These are phyloP conservation scores for Trametes hirsuta DNA, from an alignment of 1,284 basidiomycete genomes.

Conservation along the genomic window DNA sequence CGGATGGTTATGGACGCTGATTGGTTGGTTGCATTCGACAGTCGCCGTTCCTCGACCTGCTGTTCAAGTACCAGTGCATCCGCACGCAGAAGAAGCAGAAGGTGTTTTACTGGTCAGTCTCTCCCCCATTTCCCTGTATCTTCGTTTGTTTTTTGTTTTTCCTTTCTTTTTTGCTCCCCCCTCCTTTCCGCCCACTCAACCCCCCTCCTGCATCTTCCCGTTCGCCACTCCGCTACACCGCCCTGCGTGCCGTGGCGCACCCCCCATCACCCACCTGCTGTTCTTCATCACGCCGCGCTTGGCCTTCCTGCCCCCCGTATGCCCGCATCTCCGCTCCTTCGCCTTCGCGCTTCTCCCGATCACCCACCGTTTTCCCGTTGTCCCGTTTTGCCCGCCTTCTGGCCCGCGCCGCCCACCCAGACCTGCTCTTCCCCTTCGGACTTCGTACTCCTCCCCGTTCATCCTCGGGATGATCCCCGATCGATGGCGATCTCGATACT, in stretches of 20 bases:
- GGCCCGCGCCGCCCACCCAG: no score
- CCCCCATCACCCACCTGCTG: neutral
- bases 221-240: neutral
- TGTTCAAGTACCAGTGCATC: constrained; percentile 95
- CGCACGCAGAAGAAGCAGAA: constrained; percentile 97
- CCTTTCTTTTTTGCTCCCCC: neutral
- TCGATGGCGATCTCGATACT: no score
- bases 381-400: neutral
- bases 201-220: neutral
- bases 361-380: constrained; percentile 2
- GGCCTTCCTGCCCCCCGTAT: neutral
- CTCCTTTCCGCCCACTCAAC: neutral
- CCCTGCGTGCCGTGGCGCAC: neutral
- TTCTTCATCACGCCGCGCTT: neutral
- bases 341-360: neutral
- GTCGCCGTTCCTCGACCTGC: constrained; percentile 89
- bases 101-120: constrained; percentile 85
- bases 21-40: constrained; percentile 32
- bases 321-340: constrained; percentile 1
- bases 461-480: neutral
- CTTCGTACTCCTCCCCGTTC: neutral
- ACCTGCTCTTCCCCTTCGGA: neutral
- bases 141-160: neutral
- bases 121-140: neutral
- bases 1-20: neutral